phyloP scores from a whole-genome alignment of 805 yeast genomes.

The Candida boidinii region DNA sequence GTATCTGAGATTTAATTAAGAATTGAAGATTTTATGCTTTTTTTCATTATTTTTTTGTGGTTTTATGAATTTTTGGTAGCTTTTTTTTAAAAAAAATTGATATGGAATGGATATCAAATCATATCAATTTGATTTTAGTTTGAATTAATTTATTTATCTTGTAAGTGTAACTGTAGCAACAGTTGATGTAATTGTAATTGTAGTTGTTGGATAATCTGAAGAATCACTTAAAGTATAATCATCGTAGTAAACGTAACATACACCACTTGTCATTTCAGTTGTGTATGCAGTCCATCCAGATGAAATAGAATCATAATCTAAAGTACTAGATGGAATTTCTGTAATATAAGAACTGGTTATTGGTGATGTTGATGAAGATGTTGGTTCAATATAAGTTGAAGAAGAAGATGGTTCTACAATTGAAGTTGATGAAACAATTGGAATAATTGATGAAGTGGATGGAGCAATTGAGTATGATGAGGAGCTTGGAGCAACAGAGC shows the following conservation, averaged over 20 bases:
- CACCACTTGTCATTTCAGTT: slow-evolving; percentile 22
- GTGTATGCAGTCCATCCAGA: slow-evolving; percentile 20
- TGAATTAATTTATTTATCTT: too few relatives aligned
- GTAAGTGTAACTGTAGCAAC: slow-evolving; percentile 26
- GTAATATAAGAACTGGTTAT: not conserved
- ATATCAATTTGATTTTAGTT: too few relatives aligned
- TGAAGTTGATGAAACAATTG: slow-evolving; percentile 3
- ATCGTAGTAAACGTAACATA: slow-evolving; percentile 28
- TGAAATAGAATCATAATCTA: slow-evolving; percentile 3
- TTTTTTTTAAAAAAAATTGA: too few relatives aligned
- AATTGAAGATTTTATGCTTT: too few relatives aligned
- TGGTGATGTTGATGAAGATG: slow-evolving; percentile 3
- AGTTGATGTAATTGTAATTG: slow-evolving; percentile 23
- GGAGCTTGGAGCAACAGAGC: slow-evolving; percentile 27
- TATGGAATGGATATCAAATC: too few relatives aligned
- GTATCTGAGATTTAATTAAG: too few relatives aligned
- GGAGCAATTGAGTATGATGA: slow-evolving; percentile 4
- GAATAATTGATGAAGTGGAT: slow-evolving; percentile 4
- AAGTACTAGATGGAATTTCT: slow-evolving; percentile 3
- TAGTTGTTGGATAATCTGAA: slow-evolving; percentile 21
- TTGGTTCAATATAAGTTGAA: slow-evolving; percentile 1
- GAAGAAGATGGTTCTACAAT: slow-evolving; percentile 6
- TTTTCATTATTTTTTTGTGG: too few relatives aligned
- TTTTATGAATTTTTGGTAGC: too few relatives aligned
- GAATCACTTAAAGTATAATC: slow-evolving; percentile 18